Percentiles rank a stretch among this genome's conserved stretches.
Evolutionary conservation across 1,284 basidiomycete genomes (phyloP).

Genomic region (Leccinum fuscescens): DNA sequence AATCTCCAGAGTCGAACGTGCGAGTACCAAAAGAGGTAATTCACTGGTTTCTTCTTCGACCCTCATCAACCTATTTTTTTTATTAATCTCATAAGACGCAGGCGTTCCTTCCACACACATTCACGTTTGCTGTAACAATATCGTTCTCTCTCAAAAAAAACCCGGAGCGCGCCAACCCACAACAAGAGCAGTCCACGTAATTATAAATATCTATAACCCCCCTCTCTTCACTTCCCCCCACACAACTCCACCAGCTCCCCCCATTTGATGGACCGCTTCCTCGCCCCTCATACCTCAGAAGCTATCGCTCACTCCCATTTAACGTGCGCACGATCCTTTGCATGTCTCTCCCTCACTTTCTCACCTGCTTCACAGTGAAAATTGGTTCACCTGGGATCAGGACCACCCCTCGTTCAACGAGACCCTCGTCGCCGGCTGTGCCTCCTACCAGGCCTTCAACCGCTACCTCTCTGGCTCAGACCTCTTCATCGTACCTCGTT

Average conservation of each 20-base stretch:
- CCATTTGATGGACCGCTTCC: slow-evolving; percentile 61
- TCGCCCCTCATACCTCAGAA: slow-evolving; percentile 70
- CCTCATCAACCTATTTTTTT: not conserved
- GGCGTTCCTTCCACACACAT: not conserved
- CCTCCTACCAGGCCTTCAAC: slow-evolving; percentile 61
- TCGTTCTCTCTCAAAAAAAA: not conserved
- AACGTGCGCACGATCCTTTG: slow-evolving; percentile 45
- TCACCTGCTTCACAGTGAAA: slow-evolving; percentile 47
- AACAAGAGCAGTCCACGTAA: not conserved
- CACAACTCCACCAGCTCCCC: not conserved
- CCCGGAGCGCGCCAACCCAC: slow-evolving; percentile 16
- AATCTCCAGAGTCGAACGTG: slow-evolving; percentile 20
- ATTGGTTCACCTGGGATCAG: slow-evolving; percentile 63
- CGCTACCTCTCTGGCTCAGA: slow-evolving; percentile 61
- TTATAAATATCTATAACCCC: slow-evolving; percentile 14
- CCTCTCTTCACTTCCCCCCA: not conserved
- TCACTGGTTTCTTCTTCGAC: too few relatives aligned
- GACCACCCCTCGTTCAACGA: slow-evolving; percentile 69
- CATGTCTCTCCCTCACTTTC: not conserved
- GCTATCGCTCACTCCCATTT: slow-evolving; percentile 67
- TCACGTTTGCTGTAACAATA: not conserved
- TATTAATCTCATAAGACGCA: slow-evolving; percentile 12
- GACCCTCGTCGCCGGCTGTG: slow-evolving; percentile 66
- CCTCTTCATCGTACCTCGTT: slow-evolving; percentile 66
- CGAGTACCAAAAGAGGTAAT: slow-evolving; percentile 6